A percentile compares a stretch with the other conserved stretches of the same genome.
These are phyloP conservation scores for Sporothrix curviconia DNA, from an alignment of 2,329 filamentous ascomycete species.

Conservation along the genomic window DNA sequence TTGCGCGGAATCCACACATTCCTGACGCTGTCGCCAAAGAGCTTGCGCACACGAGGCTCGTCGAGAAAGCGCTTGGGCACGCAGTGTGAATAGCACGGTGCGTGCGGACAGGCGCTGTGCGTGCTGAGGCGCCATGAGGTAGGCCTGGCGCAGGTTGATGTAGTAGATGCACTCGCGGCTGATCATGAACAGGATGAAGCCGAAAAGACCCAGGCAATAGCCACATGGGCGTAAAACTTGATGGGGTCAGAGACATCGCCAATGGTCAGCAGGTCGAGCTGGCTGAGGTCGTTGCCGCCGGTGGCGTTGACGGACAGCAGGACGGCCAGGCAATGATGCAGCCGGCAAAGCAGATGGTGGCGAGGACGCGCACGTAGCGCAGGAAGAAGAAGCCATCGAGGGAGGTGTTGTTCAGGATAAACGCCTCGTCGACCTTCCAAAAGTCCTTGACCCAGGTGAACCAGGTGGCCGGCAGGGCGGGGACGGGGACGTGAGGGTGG, in stretches of 20 bases:
- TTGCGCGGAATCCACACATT: slow-evolving; percentile 79
- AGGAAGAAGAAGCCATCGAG: slow-evolving; percentile 86
- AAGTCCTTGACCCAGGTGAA: slow-evolving; percentile 58
- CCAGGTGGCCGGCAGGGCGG: slow-evolving; percentile 47
- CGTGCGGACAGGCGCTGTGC: slow-evolving; percentile 79
- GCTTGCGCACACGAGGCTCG: slow-evolving; percentile 62
- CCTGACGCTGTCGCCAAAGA: slow-evolving; percentile 73
- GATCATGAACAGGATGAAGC: slow-evolving; percentile 83
- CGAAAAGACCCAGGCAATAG: slow-evolving; percentile 78
- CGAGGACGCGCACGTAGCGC: slow-evolving; percentile 71
- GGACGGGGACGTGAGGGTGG: slow-evolving; percentile 45
- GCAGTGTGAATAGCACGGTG: slow-evolving; percentile 85
- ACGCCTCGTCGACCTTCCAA: slow-evolving; percentile 63
- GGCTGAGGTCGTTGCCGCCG: slow-evolving; percentile 56
- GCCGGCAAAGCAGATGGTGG: slow-evolving; percentile 74
- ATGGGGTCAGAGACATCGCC: slow-evolving; percentile 50
- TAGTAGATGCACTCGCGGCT: slow-evolving; percentile 88
- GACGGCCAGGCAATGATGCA: slow-evolving; percentile 75
- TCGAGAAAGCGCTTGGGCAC: slow-evolving; percentile 73
- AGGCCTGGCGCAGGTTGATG: slow-evolving; percentile 89
- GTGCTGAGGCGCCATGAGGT: slow-evolving; percentile 78
- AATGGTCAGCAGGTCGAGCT: slow-evolving; percentile 60
- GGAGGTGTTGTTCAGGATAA: slow-evolving; percentile 77
- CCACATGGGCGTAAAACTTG: slow-evolving; percentile 72
- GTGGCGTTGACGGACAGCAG: slow-evolving; percentile 79